A percentile compares a stretch with the other conserved stretches of the same genome.
phyloP scores from a whole-genome alignment of 495 filamentous ascomycete genomes.

The Penicillium macrosclerotiorum region DNA sequence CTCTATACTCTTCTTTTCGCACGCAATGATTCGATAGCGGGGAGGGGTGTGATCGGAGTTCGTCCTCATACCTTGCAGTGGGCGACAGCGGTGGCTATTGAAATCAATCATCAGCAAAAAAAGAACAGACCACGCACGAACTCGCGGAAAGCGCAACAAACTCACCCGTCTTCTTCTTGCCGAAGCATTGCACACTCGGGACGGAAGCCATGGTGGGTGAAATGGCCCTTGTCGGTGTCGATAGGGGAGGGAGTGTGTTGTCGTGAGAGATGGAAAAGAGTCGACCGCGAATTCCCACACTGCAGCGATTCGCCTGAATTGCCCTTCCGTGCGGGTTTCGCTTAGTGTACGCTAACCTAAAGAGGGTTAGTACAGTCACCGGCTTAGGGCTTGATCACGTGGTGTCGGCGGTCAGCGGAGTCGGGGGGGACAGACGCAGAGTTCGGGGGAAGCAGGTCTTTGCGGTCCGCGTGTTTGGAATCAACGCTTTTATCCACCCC shows the following conservation, averaged over 20 bases:
- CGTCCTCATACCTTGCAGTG: slow-evolving; percentile 80
- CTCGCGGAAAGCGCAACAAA: slow-evolving; percentile 1
- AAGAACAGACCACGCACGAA: slow-evolving; percentile 7
- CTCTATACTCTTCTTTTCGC: slow-evolving; percentile 7
- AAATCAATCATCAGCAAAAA: slow-evolving; percentile 36
- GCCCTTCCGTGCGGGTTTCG: slow-evolving; percentile 46
- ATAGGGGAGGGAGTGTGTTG: slow-evolving; percentile 45
- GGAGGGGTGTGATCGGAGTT: slow-evolving; percentile 10
- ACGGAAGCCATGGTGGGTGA: slow-evolving; percentile 67
- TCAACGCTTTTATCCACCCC: background rate
- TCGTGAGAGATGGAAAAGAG: slow-evolving; percentile 33
- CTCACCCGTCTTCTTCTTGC: slow-evolving; percentile 85
- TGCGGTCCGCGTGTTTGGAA: background rate
- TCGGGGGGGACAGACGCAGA: slow-evolving; percentile 16
- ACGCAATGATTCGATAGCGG: slow-evolving; percentile 19
- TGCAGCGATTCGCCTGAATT: slow-evolving; percentile 29
- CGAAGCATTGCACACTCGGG: slow-evolving; percentile 92
- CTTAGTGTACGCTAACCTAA: slow-evolving; percentile 38
- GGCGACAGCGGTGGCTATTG: slow-evolving; percentile 76
- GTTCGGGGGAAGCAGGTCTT: slow-evolving; percentile 17
- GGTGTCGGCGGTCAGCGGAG: slow-evolving; percentile 20
- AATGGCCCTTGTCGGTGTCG: slow-evolving; percentile 48
- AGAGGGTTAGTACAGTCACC: slow-evolving; percentile 8
- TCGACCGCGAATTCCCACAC: slow-evolving; percentile 30
- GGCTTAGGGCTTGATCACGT: slow-evolving; percentile 33